Percentiles rank a stretch among this genome's conserved stretches.
These are phyloP conservation scores for Alternaria angustiovoidea DNA, from an alignment of 2,329 filamentous ascomycete genomes.

Conservation along the genomic window DNA sequence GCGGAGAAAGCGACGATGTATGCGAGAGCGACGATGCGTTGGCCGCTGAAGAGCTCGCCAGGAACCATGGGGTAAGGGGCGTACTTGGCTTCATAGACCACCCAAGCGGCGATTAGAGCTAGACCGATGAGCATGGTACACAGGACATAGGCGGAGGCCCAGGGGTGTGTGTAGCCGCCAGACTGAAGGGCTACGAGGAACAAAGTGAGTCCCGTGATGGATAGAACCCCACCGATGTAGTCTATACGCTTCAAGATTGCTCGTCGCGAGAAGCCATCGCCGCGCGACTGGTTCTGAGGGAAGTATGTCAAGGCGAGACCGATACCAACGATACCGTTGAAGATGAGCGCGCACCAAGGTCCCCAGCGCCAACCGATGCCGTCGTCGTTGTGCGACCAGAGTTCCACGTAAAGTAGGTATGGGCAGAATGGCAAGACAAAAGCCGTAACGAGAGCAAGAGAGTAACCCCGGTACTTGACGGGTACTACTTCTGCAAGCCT, in stretches of 20 bases:
- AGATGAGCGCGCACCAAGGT: conserved; percentile 46
- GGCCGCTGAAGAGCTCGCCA: not conserved
- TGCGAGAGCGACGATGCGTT: not conserved
- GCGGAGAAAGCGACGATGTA: not conserved
- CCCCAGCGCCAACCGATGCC: conserved; percentile 46
- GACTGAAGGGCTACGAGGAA: conserved; percentile 53
- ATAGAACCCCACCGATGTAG: conserved; percentile 29
- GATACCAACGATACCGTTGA: conserved; percentile 41
- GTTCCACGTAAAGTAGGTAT: conserved; percentile 43
- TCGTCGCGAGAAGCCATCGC: not conserved
- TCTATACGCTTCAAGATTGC: not conserved
- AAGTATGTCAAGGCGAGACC: conserved; percentile 45
- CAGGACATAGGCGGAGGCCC: conserved; percentile 50
- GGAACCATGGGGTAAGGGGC: not conserved
- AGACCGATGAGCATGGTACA: conserved; percentile 49
- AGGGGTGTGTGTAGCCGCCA: conserved; percentile 52
- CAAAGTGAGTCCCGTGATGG: conserved; percentile 43
- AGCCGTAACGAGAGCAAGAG: conserved; percentile 43
- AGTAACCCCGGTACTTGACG: conserved; percentile 46
- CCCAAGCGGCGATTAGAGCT: conserved; percentile 39
- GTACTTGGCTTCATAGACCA: conserved; percentile 1
- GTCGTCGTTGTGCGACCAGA: conserved; percentile 37
- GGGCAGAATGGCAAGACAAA: conserved; percentile 49
- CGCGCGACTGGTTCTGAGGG: conserved; percentile 41
- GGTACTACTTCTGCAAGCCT: conserved; percentile 47